Conservation (phyloP, 2,329 filamentous ascomycete genomes). For the Rutstroemia sp. region DNA sequence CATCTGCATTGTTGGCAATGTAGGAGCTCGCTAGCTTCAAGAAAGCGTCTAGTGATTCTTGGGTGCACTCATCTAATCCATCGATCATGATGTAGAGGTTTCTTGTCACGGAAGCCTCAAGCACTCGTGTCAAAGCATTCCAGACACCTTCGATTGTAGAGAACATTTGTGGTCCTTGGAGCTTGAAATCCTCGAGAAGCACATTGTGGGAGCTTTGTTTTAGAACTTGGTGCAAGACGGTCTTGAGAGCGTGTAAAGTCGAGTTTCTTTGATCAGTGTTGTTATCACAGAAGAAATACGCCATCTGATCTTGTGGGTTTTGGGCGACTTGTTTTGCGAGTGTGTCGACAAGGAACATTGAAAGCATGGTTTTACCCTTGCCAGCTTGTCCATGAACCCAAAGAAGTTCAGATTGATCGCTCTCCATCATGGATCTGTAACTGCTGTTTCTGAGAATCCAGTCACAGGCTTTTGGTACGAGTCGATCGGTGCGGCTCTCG, state of each 20-base stretch:
- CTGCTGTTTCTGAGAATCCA: constrained; percentile 6
- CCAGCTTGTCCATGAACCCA: constrained; percentile 9
- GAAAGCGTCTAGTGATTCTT: constrained; percentile 5
- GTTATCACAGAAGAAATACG: constrained; percentile 9
- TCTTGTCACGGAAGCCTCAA: constrained; percentile 4
- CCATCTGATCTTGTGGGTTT: constrained; percentile 3
- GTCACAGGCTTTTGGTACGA: constrained; percentile 5
- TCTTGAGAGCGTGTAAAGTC: constrained; percentile 8
- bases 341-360: constrained; percentile 5
- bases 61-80: constrained; percentile 9
- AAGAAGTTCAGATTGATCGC: constrained; percentile 6
- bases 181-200: constrained; percentile 5
- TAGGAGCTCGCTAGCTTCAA: constrained; percentile 4
- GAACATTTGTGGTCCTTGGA: constrained; percentile 6
- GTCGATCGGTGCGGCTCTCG: constrained; percentile 7
- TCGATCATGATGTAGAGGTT: constrained; percentile 10
- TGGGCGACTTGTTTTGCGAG: constrained; percentile 7
- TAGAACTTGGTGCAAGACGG: constrained; percentile 4
- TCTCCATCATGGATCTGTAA: constrained; percentile 6
- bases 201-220: constrained; percentile 5
- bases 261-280: constrained; percentile 5
- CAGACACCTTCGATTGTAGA: constrained; percentile 7
- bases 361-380: constrained; percentile 11
- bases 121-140: constrained; percentile 2
- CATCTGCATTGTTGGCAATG: constrained; percentile 1